Conservation (phyloP, 2,329 filamentous ascomycete species). For the Paraphoma chrysanthemicola region DNA sequence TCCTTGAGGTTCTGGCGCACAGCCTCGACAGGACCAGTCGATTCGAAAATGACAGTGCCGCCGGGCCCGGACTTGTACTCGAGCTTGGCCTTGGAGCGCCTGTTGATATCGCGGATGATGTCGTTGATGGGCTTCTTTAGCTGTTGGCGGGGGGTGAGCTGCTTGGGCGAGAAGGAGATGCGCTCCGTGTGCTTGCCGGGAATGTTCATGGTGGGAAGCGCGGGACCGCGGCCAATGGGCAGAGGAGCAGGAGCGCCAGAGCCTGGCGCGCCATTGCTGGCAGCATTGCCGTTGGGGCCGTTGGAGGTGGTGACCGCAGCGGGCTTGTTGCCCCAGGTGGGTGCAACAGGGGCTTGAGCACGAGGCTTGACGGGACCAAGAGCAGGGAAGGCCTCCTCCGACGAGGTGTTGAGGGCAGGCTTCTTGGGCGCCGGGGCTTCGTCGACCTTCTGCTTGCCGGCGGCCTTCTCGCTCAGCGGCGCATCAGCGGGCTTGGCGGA, state of each 20-base stretch:
- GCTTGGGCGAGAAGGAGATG: slow-evolving; percentile 74
- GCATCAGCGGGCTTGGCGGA: slow-evolving; percentile 20
- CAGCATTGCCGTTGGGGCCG: slow-evolving; percentile 58
- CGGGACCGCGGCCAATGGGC: slow-evolving; percentile 39
- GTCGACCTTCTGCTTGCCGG: slow-evolving; percentile 72
- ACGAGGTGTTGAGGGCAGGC: slow-evolving; percentile 75
- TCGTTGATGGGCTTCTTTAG: slow-evolving; percentile 86
- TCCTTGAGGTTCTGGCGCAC: slow-evolving; percentile 90
- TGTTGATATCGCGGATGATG: slow-evolving; percentile 89
- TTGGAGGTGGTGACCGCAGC: slow-evolving; percentile 53
- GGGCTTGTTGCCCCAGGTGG: slow-evolving; percentile 79
- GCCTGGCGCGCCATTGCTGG: slow-evolving; percentile 59
- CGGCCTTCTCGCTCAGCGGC: slow-evolving; percentile 67
- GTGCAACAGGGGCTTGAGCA: slow-evolving; percentile 66
- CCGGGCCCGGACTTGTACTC: slow-evolving; percentile 76
- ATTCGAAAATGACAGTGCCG: slow-evolving; percentile 81
- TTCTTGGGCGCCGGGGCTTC: slow-evolving; percentile 47
- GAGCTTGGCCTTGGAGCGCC: slow-evolving; percentile 85
- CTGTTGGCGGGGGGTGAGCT: slow-evolving; percentile 77
- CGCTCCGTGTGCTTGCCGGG: slow-evolving; percentile 83
- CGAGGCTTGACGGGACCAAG: slow-evolving; percentile 76
- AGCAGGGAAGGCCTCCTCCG: slow-evolving; percentile 92
- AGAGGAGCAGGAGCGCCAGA: slow-evolving; percentile 62
- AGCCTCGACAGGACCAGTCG: slow-evolving; percentile 80
- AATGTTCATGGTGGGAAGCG: slow-evolving; percentile 71